Conservation (phyloP, 176 grass and related monocot genomes). For the Lolium rigidum region DNA sequence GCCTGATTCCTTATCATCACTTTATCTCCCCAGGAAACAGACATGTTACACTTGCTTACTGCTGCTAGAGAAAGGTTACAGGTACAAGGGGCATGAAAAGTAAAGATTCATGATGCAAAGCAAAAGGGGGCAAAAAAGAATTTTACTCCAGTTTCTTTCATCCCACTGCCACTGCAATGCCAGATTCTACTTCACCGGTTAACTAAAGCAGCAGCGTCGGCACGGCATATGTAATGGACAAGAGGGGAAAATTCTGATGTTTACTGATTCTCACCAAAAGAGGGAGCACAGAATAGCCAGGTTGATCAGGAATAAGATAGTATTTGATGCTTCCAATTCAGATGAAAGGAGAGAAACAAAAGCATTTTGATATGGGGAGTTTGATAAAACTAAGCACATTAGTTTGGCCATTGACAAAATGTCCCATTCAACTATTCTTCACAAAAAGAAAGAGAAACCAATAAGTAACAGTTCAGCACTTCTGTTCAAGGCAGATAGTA, state of each 20-base stretch:
- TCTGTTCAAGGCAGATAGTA: not conserved
- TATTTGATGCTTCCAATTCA: slow-evolving; percentile 23
- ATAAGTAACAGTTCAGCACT: not conserved
- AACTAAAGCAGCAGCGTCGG: slow-evolving; percentile 18
- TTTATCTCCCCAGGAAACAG: slow-evolving; percentile 30
- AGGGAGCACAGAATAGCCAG: slow-evolving; percentile 21
- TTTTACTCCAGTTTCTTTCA: slow-evolving; percentile 30
- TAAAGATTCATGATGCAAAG: slow-evolving; percentile 52
- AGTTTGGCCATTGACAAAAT: not conserved
- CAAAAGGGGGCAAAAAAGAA: slow-evolving; percentile 35
- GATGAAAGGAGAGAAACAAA: not conserved
- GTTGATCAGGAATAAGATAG: slow-evolving; percentile 31
- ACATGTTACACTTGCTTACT: slow-evolving; percentile 35
- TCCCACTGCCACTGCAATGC: not conserved
- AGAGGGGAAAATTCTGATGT: slow-evolving; percentile 27
- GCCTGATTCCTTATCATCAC: slow-evolving; percentile 44
- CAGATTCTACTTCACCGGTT: slow-evolving; percentile 35
- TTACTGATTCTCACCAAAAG: slow-evolving; percentile 29
- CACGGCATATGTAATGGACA: slow-evolving; percentile 21
- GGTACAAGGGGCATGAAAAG: slow-evolving; percentile 12
- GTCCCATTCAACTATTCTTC: not conserved
- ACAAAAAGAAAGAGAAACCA: slow-evolving; percentile 4
- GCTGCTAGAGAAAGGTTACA: not conserved
- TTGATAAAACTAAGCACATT: not conserved
- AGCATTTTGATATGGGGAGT: not conserved